These are phyloP conservation scores for Trichoderma aggressivum DNA, from an alignment of 2,329 filamentous ascomycete species.

Conservation along the genomic window DNA sequence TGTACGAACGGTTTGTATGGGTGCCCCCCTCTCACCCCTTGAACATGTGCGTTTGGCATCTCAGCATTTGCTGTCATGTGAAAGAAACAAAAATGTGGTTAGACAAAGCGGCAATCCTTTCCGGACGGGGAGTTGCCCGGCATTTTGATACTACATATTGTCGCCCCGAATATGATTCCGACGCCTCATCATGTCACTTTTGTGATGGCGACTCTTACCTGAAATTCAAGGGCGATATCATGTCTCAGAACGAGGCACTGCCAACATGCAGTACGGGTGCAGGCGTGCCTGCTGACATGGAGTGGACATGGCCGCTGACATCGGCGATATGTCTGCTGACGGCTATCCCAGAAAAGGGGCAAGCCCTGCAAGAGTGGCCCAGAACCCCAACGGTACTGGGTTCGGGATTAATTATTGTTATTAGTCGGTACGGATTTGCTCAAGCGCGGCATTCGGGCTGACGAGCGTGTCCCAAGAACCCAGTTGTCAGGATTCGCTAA, in stretches of 20 bases:
- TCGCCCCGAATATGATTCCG: not conserved
- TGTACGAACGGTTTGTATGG: not conserved
- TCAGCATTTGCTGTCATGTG: not conserved
- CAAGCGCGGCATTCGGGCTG: not conserved
- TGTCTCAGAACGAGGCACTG: not conserved
- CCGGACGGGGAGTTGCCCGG: not conserved
- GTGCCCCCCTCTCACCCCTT: not conserved
- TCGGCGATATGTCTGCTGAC: slow-evolving; percentile 7
- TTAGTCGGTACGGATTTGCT: not conserved
- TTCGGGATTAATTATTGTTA: not conserved
- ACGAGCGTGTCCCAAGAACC: not conserved
- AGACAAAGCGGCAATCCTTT: not conserved
- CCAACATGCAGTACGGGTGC: not conserved
- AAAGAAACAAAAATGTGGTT: not conserved
- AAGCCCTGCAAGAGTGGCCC: not conserved
- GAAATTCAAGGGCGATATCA: not conserved
- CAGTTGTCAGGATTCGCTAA: slow-evolving; percentile 1
- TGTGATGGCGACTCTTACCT: not conserved
- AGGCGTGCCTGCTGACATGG: not conserved
- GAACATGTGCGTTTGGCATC: not conserved
- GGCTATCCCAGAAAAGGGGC: not conserved
- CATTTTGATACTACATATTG: not conserved
- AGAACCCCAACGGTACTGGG: not conserved
- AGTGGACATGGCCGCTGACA: not conserved
- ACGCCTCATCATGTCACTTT: not conserved